Percentiles rank a stretch among this genome's conserved stretches.
phyloP scores from a whole-genome alignment of 805 yeast species.

The Candida namnaoensis region DNA sequence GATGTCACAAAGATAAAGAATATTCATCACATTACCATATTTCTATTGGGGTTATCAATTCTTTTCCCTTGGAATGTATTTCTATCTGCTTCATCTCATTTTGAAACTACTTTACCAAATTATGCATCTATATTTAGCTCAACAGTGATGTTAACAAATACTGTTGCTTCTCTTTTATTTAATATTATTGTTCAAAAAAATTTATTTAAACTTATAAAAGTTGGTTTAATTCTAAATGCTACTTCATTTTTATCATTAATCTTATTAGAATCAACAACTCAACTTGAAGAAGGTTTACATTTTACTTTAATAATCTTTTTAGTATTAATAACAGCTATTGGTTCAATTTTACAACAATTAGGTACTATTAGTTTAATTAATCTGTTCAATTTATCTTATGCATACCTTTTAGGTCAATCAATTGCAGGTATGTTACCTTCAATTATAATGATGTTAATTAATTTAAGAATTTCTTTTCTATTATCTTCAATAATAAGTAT shows the following conservation, averaged over 20 bases:
- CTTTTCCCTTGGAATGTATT: constrained; percentile 98
- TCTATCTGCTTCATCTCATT: constrained; percentile 78
- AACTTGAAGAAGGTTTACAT: constrained; percentile 10
- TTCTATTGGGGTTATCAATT: constrained; percentile 65
- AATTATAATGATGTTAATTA: constrained; percentile 40
- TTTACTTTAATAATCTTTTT: constrained; percentile 50
- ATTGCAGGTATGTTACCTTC: constrained; percentile 91
- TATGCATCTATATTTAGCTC: constrained; percentile 60
- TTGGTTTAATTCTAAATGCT: constrained; percentile 55
- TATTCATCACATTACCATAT: constrained; percentile 39
- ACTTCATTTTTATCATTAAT: constrained; percentile 41
- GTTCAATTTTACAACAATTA: constrained; percentile 79
- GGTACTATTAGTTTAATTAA: constrained; percentile 86
- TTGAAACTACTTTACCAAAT: constrained; percentile 36
- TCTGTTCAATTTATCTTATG: constrained; percentile 63
- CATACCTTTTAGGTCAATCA: constrained; percentile 93
- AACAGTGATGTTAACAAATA: constrained; percentile 83
- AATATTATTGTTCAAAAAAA: constrained; percentile 56
- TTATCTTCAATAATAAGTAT: background rate
- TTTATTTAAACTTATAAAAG: constrained; percentile 48
- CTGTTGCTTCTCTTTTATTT: constrained; percentile 52
- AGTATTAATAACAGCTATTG: constrained; percentile 60
- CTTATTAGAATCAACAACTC: constrained; percentile 16
- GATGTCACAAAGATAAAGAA: background rate
- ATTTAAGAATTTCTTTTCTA: background rate